Conservation (phyloP, 2,329 filamentous ascomycete genomes). For the Ophiostoma sp. region DNA sequence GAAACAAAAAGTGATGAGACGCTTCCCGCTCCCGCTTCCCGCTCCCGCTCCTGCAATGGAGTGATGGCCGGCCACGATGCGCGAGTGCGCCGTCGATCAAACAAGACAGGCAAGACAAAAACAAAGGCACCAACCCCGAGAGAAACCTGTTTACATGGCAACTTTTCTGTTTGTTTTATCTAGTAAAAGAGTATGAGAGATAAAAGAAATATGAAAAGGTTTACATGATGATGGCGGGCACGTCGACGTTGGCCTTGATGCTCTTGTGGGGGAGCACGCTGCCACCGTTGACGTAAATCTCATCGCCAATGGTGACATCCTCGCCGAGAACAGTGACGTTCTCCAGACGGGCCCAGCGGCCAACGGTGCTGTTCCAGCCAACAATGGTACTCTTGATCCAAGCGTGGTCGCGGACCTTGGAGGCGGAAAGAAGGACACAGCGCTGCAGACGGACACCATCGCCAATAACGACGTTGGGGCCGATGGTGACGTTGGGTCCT, state of each 20-base stretch:
- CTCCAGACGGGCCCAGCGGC: constrained; percentile 92
- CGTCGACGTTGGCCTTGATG: constrained; percentile 96
- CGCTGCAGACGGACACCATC: constrained; percentile 92
- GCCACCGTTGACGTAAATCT: constrained; percentile 97
- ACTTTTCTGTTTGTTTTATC: background rate
- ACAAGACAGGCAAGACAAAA: constrained; percentile 10
- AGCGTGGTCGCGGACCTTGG: constrained; percentile 96
- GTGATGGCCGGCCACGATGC: background rate
- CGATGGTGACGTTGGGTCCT: constrained; percentile 93
- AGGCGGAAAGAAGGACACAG: constrained; percentile 80
- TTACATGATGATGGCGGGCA: constrained; percentile 64
- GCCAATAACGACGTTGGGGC: constrained; percentile 83
- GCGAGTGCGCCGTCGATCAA: constrained; percentile 15
- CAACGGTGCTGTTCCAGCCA: constrained; percentile 95
- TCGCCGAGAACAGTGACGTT: constrained; percentile 98
- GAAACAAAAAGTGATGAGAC: background rate
- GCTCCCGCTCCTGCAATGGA: background rate
- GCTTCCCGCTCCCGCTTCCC: background rate
- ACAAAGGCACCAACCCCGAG: background rate
- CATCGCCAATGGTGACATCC: constrained; percentile 94
- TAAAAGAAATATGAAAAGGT: constrained; percentile 1
- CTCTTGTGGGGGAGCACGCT: constrained; percentile 96
- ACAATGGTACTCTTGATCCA: constrained; percentile 99
- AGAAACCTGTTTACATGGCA: constrained; percentile 1
- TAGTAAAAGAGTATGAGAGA: background rate